Evolutionary conservation across 768 basidiomycete genomes (phyloP), one percentile per base, ranked within the genome.

Genomic region (Hirschioporus abietinus): DNA sequence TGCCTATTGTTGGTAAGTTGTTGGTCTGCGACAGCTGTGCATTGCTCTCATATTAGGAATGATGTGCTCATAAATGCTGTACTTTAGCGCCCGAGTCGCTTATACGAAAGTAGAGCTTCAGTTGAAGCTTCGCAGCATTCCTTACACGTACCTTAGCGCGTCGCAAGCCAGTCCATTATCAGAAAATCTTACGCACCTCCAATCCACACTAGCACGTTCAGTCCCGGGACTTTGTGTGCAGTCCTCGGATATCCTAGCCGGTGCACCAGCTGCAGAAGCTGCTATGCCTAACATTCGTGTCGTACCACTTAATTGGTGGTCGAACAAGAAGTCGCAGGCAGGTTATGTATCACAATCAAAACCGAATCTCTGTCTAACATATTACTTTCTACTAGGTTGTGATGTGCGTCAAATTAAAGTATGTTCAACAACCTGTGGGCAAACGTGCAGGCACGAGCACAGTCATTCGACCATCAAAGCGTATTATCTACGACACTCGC

Each of bases 231-330:
- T 96, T 1, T 92, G 90, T 67, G 93, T 96, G 12, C 86, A 90
- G 71, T 91, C 94, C 0, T 82, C 86, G 20, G 86, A 94, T 71
- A 90, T 96, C 60, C 80, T 95, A 24, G 88, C 89, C 0, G 91
- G 91, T 7, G 91, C 89, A 1, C 90, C 92, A 3, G 94, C 93
- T 4, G 91, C 89, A 24, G 94, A 96, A 73, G 94, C 94, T 4
- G 94, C 94, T 5, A 93, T 95, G 92, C 88, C 93, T 7, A 94
- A 93, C 72, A 93, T 96, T 64, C 88, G 90, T 52, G 90, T 96
- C 63, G 90, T 93, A 69, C 91, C 93, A 8, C 80, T 93, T 18
- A 89, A 93, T 68, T 96, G 95, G 95, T 96, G 95, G 95, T 90
- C 89, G 3, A 86, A 90, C 62, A 87, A 87, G 69, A 88, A 86